phyloP scores from a whole-genome alignment of 2,329 filamentous ascomycete species.

The Aspergillus luchuensis region DNA sequence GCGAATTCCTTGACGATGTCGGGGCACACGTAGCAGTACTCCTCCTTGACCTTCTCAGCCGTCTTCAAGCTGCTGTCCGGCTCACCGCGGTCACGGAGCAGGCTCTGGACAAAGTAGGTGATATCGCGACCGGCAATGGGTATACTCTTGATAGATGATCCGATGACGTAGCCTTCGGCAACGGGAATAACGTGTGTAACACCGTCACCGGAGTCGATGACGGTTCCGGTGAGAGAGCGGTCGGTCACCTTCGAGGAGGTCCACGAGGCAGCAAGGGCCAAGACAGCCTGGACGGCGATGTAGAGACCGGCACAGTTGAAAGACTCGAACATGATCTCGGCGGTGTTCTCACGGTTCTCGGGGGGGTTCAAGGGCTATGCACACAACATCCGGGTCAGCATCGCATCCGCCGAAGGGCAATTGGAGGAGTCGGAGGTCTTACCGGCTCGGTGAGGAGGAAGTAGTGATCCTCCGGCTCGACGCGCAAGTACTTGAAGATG shows the following conservation, averaged over 20 bases:
- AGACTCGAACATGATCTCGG: constrained; percentile 99
- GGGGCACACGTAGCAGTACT: constrained; percentile 97
- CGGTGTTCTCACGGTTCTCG: constrained; percentile 98
- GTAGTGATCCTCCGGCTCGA: constrained; percentile 98
- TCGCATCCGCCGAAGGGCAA: not conserved
- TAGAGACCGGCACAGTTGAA: constrained; percentile 99
- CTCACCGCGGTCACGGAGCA: constrained; percentile 93
- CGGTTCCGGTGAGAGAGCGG: constrained; percentile 91
- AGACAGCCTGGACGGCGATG: constrained; percentile 96
- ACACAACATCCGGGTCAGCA: not conserved
- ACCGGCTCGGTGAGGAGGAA: constrained; percentile 97
- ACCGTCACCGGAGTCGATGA: constrained; percentile 98
- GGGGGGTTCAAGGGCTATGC: constrained; percentile 88
- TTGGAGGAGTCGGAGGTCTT: constrained; percentile 38
- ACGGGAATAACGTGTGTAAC: constrained; percentile 99
- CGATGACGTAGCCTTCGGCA: constrained; percentile 97
- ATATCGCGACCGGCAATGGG: constrained; percentile 97
- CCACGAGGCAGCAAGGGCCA: constrained; percentile 96
- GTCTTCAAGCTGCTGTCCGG: constrained; percentile 96
- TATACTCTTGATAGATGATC: constrained; percentile 98
- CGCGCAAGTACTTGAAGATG: constrained; percentile 98
- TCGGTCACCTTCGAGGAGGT: constrained; percentile 98
- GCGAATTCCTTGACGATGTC: constrained; percentile 99
- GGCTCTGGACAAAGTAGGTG: constrained; percentile 96
- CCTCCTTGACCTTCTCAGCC: constrained; percentile 96